Evolutionary conservation across 1,139 yeast genomes (phyloP), one percentile per base, ranked within the genome.

Genomic region (Blastobotrys petasosporus): DNA sequence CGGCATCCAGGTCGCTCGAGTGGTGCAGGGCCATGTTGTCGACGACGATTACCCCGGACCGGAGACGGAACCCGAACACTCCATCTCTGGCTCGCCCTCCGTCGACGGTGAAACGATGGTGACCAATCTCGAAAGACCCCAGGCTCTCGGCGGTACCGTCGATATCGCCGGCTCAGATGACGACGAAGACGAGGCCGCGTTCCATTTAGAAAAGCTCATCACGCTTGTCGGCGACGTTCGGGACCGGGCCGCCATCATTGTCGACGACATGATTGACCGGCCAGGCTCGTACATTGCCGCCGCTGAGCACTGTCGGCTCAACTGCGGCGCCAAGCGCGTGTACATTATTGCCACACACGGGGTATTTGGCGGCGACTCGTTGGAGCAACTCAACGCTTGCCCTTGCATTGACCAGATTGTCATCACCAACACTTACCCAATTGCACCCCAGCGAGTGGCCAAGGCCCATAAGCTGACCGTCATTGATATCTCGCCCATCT

Each of bases 181-280:
- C 54, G 75, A 71, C 46, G 95, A 86, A 55, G 95, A 86, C 58
- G 95, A 84, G 61, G 83, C 84, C 35, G 76, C 77, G 46, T 71
- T 73, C 33, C 74, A 74, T n/a, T 79, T 79, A 58, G 97, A 92
- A 66, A 87, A 87, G 65, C 76, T 90, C 62, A 92, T 94, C 62
- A 92, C 98, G 10, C 75, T 94, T 51, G 99, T 94, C 39, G 99
- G 99, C 53, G 94, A 92, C 62, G 99, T 94, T 41, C 80, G 83
- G 54, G 83, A 80, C 58, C 85, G 85, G 65, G 85, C 94, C 4
- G 97, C 97, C 25, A 85, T 94, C 57, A 85, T 94, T 49, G 74
- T 94, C 53, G 98, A 94, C 67, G 98, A 94, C 64, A 86, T 92
- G 94, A 83, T 94, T 57, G 98, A 92, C 62, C 85, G 94, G 63